phyloP scores from a whole-genome alignment of 2,329 filamentous ascomycete genomes.

The Emmonsiellopsis sp. region DNA sequence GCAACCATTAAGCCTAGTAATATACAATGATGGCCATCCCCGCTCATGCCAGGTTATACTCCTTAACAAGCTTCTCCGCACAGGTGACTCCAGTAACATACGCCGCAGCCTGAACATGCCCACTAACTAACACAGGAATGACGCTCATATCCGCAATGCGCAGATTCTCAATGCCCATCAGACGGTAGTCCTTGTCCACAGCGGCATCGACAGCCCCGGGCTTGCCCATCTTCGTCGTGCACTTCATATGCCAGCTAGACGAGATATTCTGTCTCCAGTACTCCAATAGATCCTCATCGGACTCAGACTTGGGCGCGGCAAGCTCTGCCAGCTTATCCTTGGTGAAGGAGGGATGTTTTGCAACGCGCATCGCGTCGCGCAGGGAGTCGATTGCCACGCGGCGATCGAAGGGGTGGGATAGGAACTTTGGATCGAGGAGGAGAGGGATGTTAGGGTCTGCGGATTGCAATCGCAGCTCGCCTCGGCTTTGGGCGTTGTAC shows the following conservation, averaged over 20 bases:
- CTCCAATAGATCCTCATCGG: conserved; percentile 46
- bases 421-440: conserved; percentile 45
- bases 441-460: conserved; percentile 44
- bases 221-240: conserved; percentile 51
- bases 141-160: conserved; percentile 38
- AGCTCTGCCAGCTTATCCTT: conserved; percentile 37
- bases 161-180: conserved; percentile 30
- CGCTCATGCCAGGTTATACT: conserved; percentile 31
- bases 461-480: conserved; percentile 46
- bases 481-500: conserved; percentile 47
- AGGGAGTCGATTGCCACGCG: conserved; percentile 42
- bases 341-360: conserved; percentile 36
- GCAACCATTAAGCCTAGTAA: neutral
- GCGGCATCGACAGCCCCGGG: conserved; percentile 33
- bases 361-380: conserved; percentile 35
- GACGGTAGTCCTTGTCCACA: conserved; percentile 38
- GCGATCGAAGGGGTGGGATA: conserved; percentile 47
- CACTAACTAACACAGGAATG: conserved; percentile 34
- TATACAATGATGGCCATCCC: neutral
- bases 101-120: conserved; percentile 46
- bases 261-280: conserved; percentile 37
- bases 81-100: conserved; percentile 46
- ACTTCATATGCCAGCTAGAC: conserved; percentile 48
- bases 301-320: conserved; percentile 37
- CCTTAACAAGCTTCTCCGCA: conserved; percentile 41